A percentile compares a stretch with the other conserved stretches of the same genome.
phyloP scores from a whole-genome alignment of 129 eudicot species.

The Sambucus nigra region DNA sequence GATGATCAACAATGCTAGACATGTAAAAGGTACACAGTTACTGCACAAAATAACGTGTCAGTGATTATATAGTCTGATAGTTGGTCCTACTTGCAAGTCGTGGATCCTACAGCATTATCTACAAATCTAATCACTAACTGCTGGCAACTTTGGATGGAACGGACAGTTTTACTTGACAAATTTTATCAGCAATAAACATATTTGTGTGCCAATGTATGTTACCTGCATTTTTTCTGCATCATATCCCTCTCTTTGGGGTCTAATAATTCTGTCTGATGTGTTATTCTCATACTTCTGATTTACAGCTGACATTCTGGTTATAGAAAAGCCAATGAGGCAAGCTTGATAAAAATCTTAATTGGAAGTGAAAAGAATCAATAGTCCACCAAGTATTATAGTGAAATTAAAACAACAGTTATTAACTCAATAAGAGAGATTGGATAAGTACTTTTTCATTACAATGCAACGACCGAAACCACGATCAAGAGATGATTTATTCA shows the following conservation, averaged over 20 bases:
- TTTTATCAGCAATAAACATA: not conserved
- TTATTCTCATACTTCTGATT: constrained; percentile 45
- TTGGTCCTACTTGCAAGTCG: too few species aligned
- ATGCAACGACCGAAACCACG: constrained; percentile 99
- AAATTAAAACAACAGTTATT: not conserved
- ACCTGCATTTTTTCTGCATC: constrained; percentile 68
- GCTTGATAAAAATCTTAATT: not conserved
- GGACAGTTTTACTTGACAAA: too few species aligned
- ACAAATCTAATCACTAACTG: too few species aligned
- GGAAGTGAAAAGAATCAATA: not conserved
- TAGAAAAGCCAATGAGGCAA: constrained; percentile 8
- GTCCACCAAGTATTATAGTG: not conserved
- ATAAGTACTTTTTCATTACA: constrained; percentile 73
- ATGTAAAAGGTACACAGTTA: too few species aligned
- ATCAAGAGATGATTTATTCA: constrained; percentile 95
- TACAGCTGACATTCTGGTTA: constrained; percentile 39
- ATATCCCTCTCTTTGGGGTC: constrained; percentile 45
- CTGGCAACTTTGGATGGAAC: too few species aligned
- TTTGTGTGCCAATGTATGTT: not conserved
- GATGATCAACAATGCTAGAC: too few species aligned
- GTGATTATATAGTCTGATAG: too few species aligned
- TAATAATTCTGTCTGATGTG: constrained; percentile 46
- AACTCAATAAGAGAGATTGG: not conserved
- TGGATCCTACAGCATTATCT: too few species aligned
- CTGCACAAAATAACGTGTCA: too few species aligned